A percentile compares a stretch with the other conserved stretches of the same genome.
Evolutionary conservation across 345 rosid species (phyloP).

Genomic region (Eucalyptus albens): DNA sequence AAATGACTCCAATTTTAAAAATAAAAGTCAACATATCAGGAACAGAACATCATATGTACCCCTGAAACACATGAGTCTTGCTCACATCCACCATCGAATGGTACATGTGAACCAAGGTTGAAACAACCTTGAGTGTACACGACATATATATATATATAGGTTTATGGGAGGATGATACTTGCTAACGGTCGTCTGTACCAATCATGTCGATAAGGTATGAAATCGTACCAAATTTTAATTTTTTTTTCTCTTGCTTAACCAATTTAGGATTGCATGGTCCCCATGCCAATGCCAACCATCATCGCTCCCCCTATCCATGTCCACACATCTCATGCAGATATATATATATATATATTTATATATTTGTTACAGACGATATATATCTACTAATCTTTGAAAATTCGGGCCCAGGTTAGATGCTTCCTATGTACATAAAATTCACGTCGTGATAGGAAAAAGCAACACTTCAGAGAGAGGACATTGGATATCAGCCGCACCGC

Average conservation of each 20-base stretch:
- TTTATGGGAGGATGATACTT: neutral
- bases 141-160: neutral
- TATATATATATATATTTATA: too few relatives aligned
- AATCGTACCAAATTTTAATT: neutral
- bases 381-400: neutral
- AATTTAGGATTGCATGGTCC: neutral
- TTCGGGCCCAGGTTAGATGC: neutral
- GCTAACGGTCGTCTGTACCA: neutral
- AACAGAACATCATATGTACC: neutral
- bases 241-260: neutral
- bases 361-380: too few relatives aligned
- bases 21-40: neutral
- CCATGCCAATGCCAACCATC: neutral
- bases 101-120: neutral
- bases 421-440: neutral
- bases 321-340: neutral
- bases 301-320: neutral
- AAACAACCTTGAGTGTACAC: neutral
- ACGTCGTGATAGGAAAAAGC: neutral
- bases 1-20: neutral
- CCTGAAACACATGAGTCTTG: neutral
- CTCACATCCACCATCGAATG: neutral
- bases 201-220: neutral
- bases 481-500: neutral
- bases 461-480: neutral